Conservation (phyloP, 768 basidiomycete species). For the Termitomyces sp. region DNA sequence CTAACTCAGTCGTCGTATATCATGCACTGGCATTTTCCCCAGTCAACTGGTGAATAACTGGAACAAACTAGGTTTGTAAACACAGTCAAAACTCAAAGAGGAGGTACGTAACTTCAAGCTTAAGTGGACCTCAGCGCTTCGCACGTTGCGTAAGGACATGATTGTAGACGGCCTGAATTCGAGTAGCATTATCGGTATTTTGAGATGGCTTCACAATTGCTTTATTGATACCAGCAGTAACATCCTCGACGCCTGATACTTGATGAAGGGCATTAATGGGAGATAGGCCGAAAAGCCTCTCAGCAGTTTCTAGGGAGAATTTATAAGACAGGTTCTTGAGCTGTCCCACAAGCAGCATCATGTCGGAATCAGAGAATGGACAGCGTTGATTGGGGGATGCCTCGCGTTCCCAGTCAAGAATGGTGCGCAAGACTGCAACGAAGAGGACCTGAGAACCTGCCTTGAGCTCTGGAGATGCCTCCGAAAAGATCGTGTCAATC, state of each 20-base stretch:
- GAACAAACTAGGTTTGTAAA: background rate
- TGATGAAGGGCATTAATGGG: background rate
- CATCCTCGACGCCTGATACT: background rate
- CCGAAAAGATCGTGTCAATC: background rate
- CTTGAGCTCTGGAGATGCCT: background rate
- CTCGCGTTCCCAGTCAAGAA: slow-evolving; percentile 8
- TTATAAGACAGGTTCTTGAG: background rate
- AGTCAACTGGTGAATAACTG: background rate
- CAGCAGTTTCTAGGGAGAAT: slow-evolving; percentile 2
- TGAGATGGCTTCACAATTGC: background rate
- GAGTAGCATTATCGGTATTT: background rate
- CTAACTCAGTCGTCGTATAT: background rate
- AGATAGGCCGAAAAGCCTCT: background rate
- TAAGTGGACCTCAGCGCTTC: background rate
- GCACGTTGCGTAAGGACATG: background rate
- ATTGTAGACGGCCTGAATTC: background rate
- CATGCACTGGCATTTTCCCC: background rate
- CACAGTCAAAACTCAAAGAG: background rate
- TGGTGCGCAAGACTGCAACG: background rate
- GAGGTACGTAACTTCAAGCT: background rate
- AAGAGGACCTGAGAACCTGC: slow-evolving; percentile 1
- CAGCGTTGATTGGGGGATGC: background rate
- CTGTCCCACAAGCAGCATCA: background rate
- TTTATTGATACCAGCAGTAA: background rate
- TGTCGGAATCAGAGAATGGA: slow-evolving; percentile 5